Evolutionary conservation across 345 rosid genomes (phyloP).

Genomic region (Eucalyptus viminalis): DNA sequence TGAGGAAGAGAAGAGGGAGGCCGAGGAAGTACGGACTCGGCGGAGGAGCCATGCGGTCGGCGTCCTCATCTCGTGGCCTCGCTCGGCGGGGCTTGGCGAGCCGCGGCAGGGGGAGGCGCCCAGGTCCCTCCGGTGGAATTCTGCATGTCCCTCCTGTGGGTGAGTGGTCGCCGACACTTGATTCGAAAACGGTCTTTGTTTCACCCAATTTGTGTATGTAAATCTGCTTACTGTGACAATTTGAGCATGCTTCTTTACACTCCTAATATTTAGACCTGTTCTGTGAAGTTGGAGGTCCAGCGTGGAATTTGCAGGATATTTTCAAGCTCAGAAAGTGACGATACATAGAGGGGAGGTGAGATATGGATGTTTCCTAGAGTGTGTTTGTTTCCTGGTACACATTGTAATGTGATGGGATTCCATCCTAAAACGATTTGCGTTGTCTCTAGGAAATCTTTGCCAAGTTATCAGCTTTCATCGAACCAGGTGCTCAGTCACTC

Average conservation of each 20-base stretch:
- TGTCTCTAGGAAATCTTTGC: conserved; percentile 6
- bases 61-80: neutral
- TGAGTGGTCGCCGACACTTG: neutral
- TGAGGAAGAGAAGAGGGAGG: neutral
- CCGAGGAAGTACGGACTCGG: neutral
- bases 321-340: conserved; percentile 9
- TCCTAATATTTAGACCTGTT: neutral
- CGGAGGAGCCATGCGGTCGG: neutral
- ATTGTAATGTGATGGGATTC: neutral
- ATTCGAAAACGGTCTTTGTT: neutral
- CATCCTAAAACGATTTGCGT: neutral
- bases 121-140: conserved; percentile 1
- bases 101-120: conserved; percentile 25
- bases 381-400: neutral
- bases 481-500: neutral
- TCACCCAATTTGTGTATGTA: neutral
- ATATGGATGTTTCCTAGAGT: neutral
- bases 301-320: conserved; percentile 14
- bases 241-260: neutral
- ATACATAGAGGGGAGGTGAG: conserved; percentile 19
- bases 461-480: neutral
- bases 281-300: conserved; percentile 7
- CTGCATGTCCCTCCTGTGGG: neutral
- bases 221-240: neutral
- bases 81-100: neutral